phyloP scores from a whole-genome alignment of 768 basidiomycete genomes.

The Phallus indusiatus region DNA sequence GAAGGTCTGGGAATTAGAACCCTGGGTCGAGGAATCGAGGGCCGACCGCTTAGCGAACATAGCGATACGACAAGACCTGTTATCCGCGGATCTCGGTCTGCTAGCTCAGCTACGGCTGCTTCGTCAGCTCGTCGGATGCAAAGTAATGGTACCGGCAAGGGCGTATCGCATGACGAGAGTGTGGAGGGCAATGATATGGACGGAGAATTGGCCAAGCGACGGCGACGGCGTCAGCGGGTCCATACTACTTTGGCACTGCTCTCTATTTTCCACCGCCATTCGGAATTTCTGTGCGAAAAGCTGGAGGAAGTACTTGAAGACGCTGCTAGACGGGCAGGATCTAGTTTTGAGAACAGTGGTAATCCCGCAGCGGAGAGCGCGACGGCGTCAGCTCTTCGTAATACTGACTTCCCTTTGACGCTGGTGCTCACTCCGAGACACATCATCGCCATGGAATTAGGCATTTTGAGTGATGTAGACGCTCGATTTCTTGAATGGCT shows the following conservation, averaged over 20 bases:
- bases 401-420: conserved; percentile 8
- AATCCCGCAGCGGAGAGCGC: neutral
- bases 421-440: conserved; percentile 53
- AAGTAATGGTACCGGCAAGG: neutral
- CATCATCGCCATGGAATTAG: conserved; percentile 58
- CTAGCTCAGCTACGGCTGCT: neutral
- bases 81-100: neutral
- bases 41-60: conserved; percentile 28
- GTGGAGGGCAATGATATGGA: neutral
- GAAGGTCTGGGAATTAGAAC: conserved; percentile 44
- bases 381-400: neutral
- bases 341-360: neutral
- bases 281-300: conserved; percentile 46
- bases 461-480: conserved; percentile 62
- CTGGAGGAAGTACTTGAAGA: conserved; percentile 21
- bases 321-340: neutral
- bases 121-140: neutral
- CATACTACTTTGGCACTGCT: conserved; percentile 49
- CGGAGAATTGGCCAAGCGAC: neutral
- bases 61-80: neutral
- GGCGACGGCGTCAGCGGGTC: conserved; percentile 23
- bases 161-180: neutral
- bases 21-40: conserved; percentile 65
- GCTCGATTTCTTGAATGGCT: conserved; percentile 75
- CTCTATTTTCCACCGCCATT: conserved; percentile 58